Conservation (phyloP, 2,329 filamentous ascomycete species). For the Stemphylium vesicarium region DNA sequence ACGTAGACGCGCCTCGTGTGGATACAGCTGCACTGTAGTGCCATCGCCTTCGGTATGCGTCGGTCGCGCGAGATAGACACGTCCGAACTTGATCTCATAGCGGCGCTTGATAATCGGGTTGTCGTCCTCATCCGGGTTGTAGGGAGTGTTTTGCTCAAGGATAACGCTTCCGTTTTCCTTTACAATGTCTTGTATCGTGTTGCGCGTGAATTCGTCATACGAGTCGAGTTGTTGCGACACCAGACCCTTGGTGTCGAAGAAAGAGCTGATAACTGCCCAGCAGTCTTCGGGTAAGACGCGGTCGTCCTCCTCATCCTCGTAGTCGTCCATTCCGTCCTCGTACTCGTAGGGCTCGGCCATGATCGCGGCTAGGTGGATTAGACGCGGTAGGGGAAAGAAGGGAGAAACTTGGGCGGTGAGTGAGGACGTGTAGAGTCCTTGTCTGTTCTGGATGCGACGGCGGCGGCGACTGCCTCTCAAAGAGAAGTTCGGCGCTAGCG, state of each 20-base stretch:
- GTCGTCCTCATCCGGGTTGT: slow-evolving; percentile 71
- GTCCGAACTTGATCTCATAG: slow-evolving; percentile 94
- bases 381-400: slow-evolving; percentile 1
- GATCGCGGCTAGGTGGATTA: slow-evolving; percentile 21
- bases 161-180: slow-evolving; percentile 89
- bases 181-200: slow-evolving; percentile 92
- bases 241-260: slow-evolving; percentile 94
- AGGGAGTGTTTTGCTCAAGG: slow-evolving; percentile 90
- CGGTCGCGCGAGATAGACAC: slow-evolving; percentile 85
- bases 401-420: slow-evolving; percentile 5
- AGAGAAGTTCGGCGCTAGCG: slow-evolving; percentile 18
- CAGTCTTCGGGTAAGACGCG: slow-evolving; percentile 92
- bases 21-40: slow-evolving; percentile 81
- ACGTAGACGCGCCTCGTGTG: slow-evolving; percentile 92
- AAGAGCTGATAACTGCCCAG: slow-evolving; percentile 96
- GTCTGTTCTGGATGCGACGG: slow-evolving; percentile 25
- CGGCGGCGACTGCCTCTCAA: slow-evolving; percentile 33
- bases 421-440: slow-evolving; percentile 26
- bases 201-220: slow-evolving; percentile 94
- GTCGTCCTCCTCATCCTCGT: slow-evolving; percentile 62
- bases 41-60: slow-evolving; percentile 94
- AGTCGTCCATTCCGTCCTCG: slow-evolving; percentile 69
- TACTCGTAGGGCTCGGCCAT: slow-evolving; percentile 62
- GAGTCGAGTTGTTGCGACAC: slow-evolving; percentile 98
- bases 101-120: slow-evolving; percentile 80